Base-by-base conservation (phyloP, 75 land plant genomes). In the Pinus albicaulis region DNA sequence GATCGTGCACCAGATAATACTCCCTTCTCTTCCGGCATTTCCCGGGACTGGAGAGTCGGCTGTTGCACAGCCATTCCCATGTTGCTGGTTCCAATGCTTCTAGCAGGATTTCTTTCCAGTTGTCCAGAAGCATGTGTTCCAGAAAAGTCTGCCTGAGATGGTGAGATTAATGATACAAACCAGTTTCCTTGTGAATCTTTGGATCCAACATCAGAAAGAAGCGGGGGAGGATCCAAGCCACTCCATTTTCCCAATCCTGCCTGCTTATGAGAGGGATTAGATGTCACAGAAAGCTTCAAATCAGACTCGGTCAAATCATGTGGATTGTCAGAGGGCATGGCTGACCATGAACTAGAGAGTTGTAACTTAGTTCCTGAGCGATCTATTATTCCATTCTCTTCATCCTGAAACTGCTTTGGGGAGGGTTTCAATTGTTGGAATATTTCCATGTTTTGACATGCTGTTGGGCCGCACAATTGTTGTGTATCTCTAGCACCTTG, bases 311-410 rank as follows among this genome's bases (percentile, higher is more conserved):
- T 15, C 22, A 26, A 72, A 17, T 55, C 74, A 52, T 72, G 56
- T 3, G 31, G 3, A 20, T 44, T 71, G 24, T 48, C 53, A 48
- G 25, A 11, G 22, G 55, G 22, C 44, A n/a, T 22, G 55, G 48
- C 22, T 72, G 74, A 8, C 74, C 74, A 72, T 25, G 74, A 34
- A 55, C 26, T 72, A 24, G 74, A 72, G 14, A 72, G 31, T 5
- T 72, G 56, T 24, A 72, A 28, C 17, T 72, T 72, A 13, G 19
- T 72, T 53, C 74, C 74, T 53, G 36, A 14, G 15, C 23, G 74
- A 72, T 55, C 34, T 55, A 48, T 15, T 55, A 72, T 14, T 23
- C 44, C 55, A 72, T n/a, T 55, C 61, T 59, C 61, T 23, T 72
- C 74, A 20, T 53, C 36, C 20, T 24, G 74, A 55, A 72, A 72